These are phyloP conservation scores for Syzygium jambos DNA, from an alignment of 345 rosid genomes.

Conservation along the genomic window DNA sequence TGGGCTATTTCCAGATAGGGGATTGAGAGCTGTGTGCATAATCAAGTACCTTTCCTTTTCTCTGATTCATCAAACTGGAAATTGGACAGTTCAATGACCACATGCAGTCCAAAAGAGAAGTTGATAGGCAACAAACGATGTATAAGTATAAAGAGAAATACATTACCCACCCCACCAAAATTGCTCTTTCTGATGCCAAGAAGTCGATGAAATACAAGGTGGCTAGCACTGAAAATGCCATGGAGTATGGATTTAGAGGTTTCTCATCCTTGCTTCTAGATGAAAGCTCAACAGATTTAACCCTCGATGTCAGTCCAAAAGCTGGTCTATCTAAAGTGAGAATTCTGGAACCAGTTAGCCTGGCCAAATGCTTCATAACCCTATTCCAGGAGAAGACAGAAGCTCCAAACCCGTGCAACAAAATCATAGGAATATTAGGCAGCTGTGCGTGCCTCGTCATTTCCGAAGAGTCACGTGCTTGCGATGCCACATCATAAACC, in stretches of 20 bases:
- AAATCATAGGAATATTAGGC: conserved; percentile 42
- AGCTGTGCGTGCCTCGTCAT: not conserved
- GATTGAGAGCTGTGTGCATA: not conserved
- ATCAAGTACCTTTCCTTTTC: not conserved
- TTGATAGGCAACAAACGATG: not conserved
- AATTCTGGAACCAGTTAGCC: conserved; percentile 51
- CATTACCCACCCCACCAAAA: conserved; percentile 67
- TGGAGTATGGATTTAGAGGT: conserved; percentile 63
- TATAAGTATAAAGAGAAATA: not conserved
- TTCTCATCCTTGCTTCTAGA: conserved; percentile 15
- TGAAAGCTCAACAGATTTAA: conserved; percentile 10
- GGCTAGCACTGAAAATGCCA: conserved; percentile 69
- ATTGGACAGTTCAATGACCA: not conserved
- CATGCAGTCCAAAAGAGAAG: not conserved
- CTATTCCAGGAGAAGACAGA: conserved; percentile 79
- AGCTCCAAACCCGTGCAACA: conserved; percentile 90
- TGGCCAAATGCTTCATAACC: conserved; percentile 63
- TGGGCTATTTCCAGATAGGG: not conserved
- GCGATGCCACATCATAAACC: conserved; percentile 31
- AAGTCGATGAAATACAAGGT: conserved; percentile 63
- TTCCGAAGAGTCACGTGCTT: conserved; percentile 7
- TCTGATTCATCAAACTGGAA: not conserved
- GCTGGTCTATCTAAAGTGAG: conserved; percentile 88
- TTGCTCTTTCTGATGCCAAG: conserved; percentile 57
- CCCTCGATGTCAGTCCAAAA: conserved; percentile 75